Percentiles rank a stretch among this genome's conserved stretches.
phyloP scores from a whole-genome alignment of 345 rosid genomes.

The Eucalyptus dawsonii region DNA sequence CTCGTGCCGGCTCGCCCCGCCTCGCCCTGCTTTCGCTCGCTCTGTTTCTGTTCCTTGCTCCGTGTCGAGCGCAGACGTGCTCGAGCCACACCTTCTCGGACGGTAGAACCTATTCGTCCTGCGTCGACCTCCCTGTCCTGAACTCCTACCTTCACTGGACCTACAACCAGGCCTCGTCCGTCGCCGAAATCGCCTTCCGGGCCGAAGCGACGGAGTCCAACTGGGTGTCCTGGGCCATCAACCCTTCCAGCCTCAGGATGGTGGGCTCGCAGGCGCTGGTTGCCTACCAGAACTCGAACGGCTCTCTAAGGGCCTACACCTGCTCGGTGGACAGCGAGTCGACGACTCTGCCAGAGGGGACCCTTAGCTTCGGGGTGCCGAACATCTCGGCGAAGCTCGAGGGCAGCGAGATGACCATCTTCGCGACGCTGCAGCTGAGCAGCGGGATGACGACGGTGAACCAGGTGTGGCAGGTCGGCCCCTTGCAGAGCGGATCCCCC shows the following conservation, averaged over 20 bases:
- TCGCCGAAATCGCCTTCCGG: slow-evolving; percentile 57
- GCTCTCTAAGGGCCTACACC: slow-evolving; percentile 17
- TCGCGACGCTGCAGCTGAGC: slow-evolving; percentile 44
- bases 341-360: slow-evolving; percentile 5
- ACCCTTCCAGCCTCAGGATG: slow-evolving; percentile 27
- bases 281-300: slow-evolving; percentile 31
- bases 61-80: slow-evolving; percentile 31
- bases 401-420: slow-evolving; percentile 36
- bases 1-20: background rate
- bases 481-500: slow-evolving; percentile 7
- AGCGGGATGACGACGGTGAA: slow-evolving; percentile 2
- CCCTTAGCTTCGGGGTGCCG: slow-evolving; percentile 32
- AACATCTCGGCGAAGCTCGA: slow-evolving; percentile 5
- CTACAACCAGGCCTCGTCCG: slow-evolving; percentile 7
- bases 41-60: background rate
- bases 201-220: slow-evolving; percentile 12
- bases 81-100: slow-evolving; percentile 1
- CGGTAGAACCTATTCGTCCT: slow-evolving; percentile 3
- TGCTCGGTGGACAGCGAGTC: background rate
- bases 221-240: slow-evolving; percentile 78
- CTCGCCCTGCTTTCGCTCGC: background rate
- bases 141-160: slow-evolving; percentile 66
- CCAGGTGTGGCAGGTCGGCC: slow-evolving; percentile 81
- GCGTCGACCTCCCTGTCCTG: slow-evolving; percentile 31
- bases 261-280: slow-evolving; percentile 51